These are phyloP conservation scores for Hyaloscypha bicolor DNA, from an alignment of 495 filamentous ascomycete species.

Conservation along the genomic window DNA sequence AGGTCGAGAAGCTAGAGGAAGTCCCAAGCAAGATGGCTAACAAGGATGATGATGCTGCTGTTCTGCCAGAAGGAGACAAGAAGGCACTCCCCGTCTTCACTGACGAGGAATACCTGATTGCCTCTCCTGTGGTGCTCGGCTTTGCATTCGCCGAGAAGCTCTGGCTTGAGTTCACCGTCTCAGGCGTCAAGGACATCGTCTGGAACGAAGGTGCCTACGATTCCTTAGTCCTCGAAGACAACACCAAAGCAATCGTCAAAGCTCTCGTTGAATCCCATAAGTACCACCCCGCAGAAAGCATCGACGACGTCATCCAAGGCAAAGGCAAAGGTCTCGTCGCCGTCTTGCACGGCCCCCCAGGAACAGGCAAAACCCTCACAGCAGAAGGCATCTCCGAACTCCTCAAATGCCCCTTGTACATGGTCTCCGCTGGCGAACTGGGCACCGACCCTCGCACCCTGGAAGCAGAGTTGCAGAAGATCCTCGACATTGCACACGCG, in stretches of 20 bases:
- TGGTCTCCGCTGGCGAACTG: constrained; percentile 80
- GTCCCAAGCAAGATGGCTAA: constrained; percentile 44
- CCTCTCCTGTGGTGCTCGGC: constrained; percentile 92
- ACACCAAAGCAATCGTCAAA: constrained; percentile 79
- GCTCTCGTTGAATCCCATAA: constrained; percentile 79
- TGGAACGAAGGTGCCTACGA: constrained; percentile 85
- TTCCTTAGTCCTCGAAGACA: constrained; percentile 71
- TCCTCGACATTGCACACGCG: constrained; percentile 82
- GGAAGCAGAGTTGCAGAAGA: constrained; percentile 79
- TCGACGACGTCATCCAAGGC: constrained; percentile 81
- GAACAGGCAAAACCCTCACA: constrained; percentile 88
- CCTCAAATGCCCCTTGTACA: constrained; percentile 80
- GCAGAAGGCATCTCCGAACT: constrained; percentile 87
- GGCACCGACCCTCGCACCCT: constrained; percentile 79
- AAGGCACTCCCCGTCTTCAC: constrained; percentile 60
- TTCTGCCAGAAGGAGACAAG: constrained; percentile 35
- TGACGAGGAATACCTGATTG: constrained; percentile 84
- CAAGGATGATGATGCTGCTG: constrained; percentile 32
- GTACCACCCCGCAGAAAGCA: constrained; percentile 78
- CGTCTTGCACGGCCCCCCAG: constrained; percentile 81
- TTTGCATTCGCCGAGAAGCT: constrained; percentile 89
- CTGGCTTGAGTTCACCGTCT: constrained; percentile 90
- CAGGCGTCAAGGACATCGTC: constrained; percentile 76
- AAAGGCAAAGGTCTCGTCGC: constrained; percentile 75
- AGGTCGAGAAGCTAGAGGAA: constrained; percentile 65